phyloP scores from a whole-genome alignment of 495 filamentous ascomycete species.

The Lentithecium fluviatile region DNA sequence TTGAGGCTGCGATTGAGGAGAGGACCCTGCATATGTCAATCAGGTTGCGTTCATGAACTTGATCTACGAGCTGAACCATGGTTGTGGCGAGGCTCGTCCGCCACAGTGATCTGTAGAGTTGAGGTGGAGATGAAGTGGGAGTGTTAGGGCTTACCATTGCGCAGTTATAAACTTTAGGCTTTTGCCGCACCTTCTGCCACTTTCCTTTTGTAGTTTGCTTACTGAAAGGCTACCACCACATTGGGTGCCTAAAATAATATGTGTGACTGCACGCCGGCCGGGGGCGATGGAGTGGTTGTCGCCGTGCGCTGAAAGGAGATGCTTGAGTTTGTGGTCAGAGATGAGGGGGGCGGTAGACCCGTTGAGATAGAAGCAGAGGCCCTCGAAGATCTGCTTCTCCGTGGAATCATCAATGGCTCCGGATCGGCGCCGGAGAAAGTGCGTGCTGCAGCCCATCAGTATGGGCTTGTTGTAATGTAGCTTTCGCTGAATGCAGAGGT shows the following conservation, averaged over 20 bases:
- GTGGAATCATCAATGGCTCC: not conserved
- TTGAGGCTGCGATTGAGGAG: constrained; percentile 1
- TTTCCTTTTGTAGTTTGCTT: constrained; percentile 80
- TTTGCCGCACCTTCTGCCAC: constrained; percentile 58
- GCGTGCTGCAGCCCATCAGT: not conserved
- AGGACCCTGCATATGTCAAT: constrained; percentile 10
- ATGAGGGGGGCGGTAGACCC: constrained; percentile 78
- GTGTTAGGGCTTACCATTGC: constrained; percentile 71
- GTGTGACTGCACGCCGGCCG: constrained; percentile 71
- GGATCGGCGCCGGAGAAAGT: not conserved
- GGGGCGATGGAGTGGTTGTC: constrained; percentile 66
- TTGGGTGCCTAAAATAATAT: constrained; percentile 75
- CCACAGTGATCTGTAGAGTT: no score
- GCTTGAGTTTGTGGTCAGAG: constrained; percentile 84
- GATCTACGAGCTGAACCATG: not conserved
- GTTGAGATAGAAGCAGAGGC: constrained; percentile 79
- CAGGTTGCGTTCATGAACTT: not conserved
- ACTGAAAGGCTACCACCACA: constrained; percentile 78
- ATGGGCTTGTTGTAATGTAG: no score
- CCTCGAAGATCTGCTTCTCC: constrained; percentile 57
- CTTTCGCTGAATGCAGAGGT: no score
- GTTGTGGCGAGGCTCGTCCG: no score
- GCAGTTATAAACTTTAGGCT: constrained; percentile 79
- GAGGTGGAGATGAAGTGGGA: no score
- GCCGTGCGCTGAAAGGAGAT: constrained; percentile 70